Evolutionary conservation across 2,329 filamentous ascomycete species (phyloP).

Genomic region (Pezicula neosporulosa): DNA sequence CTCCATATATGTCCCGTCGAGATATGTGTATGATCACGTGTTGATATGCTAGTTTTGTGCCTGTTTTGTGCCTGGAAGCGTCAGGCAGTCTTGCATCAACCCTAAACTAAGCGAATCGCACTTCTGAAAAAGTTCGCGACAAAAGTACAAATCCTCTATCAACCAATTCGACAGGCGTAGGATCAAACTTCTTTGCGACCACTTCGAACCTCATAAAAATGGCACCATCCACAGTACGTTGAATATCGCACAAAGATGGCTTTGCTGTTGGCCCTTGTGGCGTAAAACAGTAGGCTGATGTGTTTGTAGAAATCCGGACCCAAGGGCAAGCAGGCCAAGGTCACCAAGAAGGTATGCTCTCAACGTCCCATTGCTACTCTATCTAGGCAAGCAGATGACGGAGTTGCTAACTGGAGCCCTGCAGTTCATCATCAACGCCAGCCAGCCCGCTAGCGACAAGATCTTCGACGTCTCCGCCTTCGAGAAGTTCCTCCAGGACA

Average conservation of each 20-base stretch:
- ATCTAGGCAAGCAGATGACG: neutral
- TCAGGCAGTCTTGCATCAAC: neutral
- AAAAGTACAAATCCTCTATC: neutral
- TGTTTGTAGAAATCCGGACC: slow-evolving; percentile 52
- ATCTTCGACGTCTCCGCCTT: slow-evolving; percentile 99
- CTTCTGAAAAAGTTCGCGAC: neutral
- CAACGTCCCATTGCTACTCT: neutral
- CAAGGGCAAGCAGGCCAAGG: slow-evolving; percentile 75
- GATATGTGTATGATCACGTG: no score
- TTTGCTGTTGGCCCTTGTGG: slow-evolving; percentile 86
- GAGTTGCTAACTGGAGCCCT: neutral
- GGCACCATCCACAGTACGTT: slow-evolving; percentile 86
- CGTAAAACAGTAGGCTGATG: slow-evolving; percentile 88
- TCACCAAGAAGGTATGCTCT: slow-evolving; percentile 35
- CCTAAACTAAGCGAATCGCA: neutral
- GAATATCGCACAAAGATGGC: slow-evolving; percentile 60
- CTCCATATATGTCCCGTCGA: no score
- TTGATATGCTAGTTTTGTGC: neutral
- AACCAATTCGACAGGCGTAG: slow-evolving; percentile 33
- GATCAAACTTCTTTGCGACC: slow-evolving; percentile 69
- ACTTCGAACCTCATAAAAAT: slow-evolving; percentile 56
- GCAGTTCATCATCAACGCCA: slow-evolving; percentile 98
- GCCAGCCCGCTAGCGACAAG: slow-evolving; percentile 97
- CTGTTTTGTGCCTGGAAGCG: neutral
- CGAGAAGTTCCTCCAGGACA: slow-evolving; percentile 99